Evolutionary conservation across 2,329 filamentous ascomycete species (phyloP), one percentile per base, ranked within the genome.

Genomic region (Talaromyces sp.): DNA sequence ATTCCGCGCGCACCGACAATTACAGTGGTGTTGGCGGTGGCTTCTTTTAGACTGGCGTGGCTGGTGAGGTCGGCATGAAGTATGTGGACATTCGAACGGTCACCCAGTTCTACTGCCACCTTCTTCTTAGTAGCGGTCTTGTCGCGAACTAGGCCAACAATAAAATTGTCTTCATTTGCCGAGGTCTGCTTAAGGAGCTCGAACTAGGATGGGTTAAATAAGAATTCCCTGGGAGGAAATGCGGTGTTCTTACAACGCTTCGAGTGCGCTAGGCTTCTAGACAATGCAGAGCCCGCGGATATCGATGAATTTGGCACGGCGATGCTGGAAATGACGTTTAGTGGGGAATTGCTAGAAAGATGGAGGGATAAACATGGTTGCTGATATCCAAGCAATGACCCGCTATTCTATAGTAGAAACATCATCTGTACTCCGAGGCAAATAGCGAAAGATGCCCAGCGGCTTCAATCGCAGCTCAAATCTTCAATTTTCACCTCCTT

Each of bases 151-250:
- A 81, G 64, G 3, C 79, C 80, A 45, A 82, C 65, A 42, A 82
- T 73, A 0, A 65, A 66, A 57, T 80, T 80, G n/a, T 61, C 49
- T 3, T 74, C 63, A 55, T 80, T 66, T 17, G 63, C 59, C 1
- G 80, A 80, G 3, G 81, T 56, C 24, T 78, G 70, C n/a, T 65
- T 66, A 24, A 84, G 54, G 62, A 83, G 79, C 54, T 76, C 80
- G 47, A 74, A 82, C 81, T 82, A 43, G 29, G 7, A 7, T 40
- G 37, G 37, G 37, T 5, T 7, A 40, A 40, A 13, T 16, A 40
- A 16, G n/a, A n/a, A n/a, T n/a, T 40, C 10, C 16, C 13, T 40
- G 37, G 37, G 17, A 20, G 16, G 20, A n/a, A 16, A 39, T 40
- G 20, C n/a, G n/a, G 37, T 4, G 16, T 40, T 40, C n/a, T 40